Conservation (phyloP, 2,329 filamentous ascomycete genomes). For the Biscogniauxia marginata region DNA sequence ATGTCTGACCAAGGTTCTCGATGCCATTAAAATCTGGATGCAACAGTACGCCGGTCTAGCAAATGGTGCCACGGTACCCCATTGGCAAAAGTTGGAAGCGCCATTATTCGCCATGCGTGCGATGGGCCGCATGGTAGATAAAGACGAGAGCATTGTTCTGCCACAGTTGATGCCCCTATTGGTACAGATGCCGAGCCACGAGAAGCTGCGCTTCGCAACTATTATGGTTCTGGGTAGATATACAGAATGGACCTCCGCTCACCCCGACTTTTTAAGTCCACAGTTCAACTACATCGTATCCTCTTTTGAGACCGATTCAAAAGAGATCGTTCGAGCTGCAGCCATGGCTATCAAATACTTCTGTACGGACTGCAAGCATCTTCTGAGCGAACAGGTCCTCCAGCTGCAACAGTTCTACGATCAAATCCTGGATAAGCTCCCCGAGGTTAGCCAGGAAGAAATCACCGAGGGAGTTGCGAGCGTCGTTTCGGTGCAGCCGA, state of each 20-base stretch:
- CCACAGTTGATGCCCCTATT: constrained; percentile 91
- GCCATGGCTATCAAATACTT: constrained; percentile 96
- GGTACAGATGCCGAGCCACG: constrained; percentile 90
- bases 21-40: constrained; percentile 86
- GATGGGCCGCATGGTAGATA: constrained; percentile 93
- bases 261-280: constrained; percentile 86
- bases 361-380: constrained; percentile 88
- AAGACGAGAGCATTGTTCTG: constrained; percentile 81
- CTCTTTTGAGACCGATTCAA: constrained; percentile 84
- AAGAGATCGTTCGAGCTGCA: constrained; percentile 87
- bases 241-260: constrained; percentile 95
- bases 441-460: constrained; percentile 86
- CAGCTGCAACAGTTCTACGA: constrained; percentile 93
- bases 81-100: constrained; percentile 96
- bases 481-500: constrained; percentile 83
- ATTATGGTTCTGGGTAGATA: constrained; percentile 97
- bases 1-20: constrained; percentile 84
- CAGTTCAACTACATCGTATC: constrained; percentile 96
- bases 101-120: constrained; percentile 93
- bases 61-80: constrained; percentile 71
- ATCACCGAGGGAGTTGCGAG: constrained; percentile 93
- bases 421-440: constrained; percentile 81
- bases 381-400: constrained; percentile 78
- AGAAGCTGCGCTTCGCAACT: constrained; percentile 97
- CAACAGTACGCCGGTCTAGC: constrained; percentile 76